Evolutionary conservation across 2,329 filamentous ascomycete species (phyloP).

Genomic region (Tolypocladium album): DNA sequence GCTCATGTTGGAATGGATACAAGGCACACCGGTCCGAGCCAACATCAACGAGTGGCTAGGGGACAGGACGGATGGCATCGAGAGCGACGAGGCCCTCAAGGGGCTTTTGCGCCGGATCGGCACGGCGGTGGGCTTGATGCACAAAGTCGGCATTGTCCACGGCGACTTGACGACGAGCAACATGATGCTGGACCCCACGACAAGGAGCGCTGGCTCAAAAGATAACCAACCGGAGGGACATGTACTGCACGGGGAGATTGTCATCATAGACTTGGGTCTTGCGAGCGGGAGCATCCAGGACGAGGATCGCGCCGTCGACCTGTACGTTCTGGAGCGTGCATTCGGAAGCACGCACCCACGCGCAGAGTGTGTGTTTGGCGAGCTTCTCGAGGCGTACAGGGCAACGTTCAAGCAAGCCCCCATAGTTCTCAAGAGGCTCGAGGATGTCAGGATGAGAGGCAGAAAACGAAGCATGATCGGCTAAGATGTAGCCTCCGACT

Average conservation of each 20-base stretch:
- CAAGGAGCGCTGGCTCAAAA: constrained; percentile 8
- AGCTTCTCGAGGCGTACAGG: constrained; percentile 65
- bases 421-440: constrained; percentile 67
- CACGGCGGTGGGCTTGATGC: constrained; percentile 60
- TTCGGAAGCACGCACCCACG: constrained; percentile 91
- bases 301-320: constrained; percentile 88
- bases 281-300: constrained; percentile 72
- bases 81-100: constrained; percentile 40
- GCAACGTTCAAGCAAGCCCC: constrained; percentile 64
- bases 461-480: constrained; percentile 97
- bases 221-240: constrained; percentile 10
- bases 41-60: constrained; percentile 60
- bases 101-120: constrained; percentile 63
- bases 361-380: constrained; percentile 64
- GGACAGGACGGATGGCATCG: constrained; percentile 25
- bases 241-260: constrained; percentile 58
- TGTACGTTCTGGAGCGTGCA: constrained; percentile 90
- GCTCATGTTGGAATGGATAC: constrained; percentile 79
- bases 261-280: constrained; percentile 91
- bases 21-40: constrained; percentile 58
- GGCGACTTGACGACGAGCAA: constrained; percentile 97
- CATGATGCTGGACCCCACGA: constrained; percentile 59
- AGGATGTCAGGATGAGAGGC: constrained; percentile 88
- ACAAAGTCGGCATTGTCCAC: constrained; percentile 79
- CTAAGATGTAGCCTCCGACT: constrained; percentile 24